Percentiles rank a stretch among this genome's conserved stretches.
These are phyloP conservation scores for Zygotorulaspora mrakii DNA, from an alignment of 1,139 yeast genomes.

Conservation along the genomic window DNA sequence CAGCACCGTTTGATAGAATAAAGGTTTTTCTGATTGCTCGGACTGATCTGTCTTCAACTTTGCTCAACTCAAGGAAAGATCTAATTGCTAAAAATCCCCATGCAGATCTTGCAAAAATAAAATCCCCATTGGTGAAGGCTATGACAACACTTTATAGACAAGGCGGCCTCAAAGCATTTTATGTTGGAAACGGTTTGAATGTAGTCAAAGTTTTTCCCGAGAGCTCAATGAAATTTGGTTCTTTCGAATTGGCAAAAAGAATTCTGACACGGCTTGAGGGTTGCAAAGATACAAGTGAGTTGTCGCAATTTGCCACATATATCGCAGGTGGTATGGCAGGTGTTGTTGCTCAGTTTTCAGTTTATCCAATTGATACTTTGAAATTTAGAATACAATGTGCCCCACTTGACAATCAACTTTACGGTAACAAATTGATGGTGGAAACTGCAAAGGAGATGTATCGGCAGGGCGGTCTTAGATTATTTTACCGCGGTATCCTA, in stretches of 20 bases:
- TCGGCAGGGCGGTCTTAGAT: slow-evolving; percentile 68
- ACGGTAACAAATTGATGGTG: slow-evolving; percentile 58
- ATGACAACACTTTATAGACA: slow-evolving; percentile 77
- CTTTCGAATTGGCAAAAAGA: slow-evolving; percentile 84
- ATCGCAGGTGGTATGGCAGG: slow-evolving; percentile 96
- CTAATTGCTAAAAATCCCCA: slow-evolving; percentile 42
- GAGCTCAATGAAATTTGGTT: slow-evolving; percentile 95
- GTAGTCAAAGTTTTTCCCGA: slow-evolving; percentile 95
- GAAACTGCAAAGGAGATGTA: slow-evolving; percentile 75
- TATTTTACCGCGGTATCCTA: slow-evolving; percentile 80
- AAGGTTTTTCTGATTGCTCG: slow-evolving; percentile 92
- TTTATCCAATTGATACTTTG: slow-evolving; percentile 93
- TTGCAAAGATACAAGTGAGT: slow-evolving; percentile 61
- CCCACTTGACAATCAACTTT: slow-evolving; percentile 53
- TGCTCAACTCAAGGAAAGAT: slow-evolving; percentile 53
- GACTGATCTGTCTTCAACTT: slow-evolving; percentile 71
- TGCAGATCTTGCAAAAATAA: slow-evolving; percentile 41
- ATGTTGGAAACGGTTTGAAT: slow-evolving; percentile 92
- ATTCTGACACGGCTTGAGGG: slow-evolving; percentile 76
- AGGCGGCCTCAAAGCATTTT: slow-evolving; percentile 84
- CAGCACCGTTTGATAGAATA: slow-evolving; percentile 94
- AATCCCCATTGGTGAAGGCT: slow-evolving; percentile 75
- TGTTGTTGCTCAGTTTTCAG: slow-evolving; percentile 84
- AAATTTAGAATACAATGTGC: slow-evolving; percentile 84
- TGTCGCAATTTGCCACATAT: slow-evolving; percentile 77